Conservation (phyloP, 768 basidiomycete species). For the Lactarius indigo region DNA sequence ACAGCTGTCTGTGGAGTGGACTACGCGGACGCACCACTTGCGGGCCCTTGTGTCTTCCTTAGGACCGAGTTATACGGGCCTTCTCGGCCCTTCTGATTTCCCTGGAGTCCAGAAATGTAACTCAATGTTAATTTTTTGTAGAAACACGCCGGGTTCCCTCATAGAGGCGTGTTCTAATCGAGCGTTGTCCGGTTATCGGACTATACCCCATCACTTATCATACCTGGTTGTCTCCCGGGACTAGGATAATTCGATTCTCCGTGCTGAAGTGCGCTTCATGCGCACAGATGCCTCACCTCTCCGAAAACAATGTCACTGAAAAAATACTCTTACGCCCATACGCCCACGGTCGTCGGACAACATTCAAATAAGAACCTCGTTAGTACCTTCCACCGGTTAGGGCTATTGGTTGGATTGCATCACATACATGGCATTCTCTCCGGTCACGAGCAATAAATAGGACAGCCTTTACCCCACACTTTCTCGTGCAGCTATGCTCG, state of each 20-base stretch:
- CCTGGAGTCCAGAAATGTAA: background rate
- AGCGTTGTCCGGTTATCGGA: background rate
- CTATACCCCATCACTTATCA: background rate
- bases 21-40: too few relatives aligned
- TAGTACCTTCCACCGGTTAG: background rate
- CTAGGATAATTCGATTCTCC: too few relatives aligned
- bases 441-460: conserved; percentile 2
- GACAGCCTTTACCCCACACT: background rate
- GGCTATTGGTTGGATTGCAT: background rate
- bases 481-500: background rate
- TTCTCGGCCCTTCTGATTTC: background rate
- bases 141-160: background rate
- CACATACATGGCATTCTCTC: background rate
- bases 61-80: background rate
- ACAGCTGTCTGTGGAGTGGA: too few relatives aligned
- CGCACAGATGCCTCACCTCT: background rate
- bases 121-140: background rate
- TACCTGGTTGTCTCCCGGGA: background rate
- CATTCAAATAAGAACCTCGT: background rate
- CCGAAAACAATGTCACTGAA: background rate
- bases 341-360: background rate
- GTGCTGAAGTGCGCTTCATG: background rate
- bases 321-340: background rate
- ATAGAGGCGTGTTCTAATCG: background rate
- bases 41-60: too few relatives aligned